A percentile compares a stretch with the other conserved stretches of the same genome.
Evolutionary conservation across 2,329 filamentous ascomycete genomes (phyloP).

Genomic region (Fusarium protoensiforme): DNA sequence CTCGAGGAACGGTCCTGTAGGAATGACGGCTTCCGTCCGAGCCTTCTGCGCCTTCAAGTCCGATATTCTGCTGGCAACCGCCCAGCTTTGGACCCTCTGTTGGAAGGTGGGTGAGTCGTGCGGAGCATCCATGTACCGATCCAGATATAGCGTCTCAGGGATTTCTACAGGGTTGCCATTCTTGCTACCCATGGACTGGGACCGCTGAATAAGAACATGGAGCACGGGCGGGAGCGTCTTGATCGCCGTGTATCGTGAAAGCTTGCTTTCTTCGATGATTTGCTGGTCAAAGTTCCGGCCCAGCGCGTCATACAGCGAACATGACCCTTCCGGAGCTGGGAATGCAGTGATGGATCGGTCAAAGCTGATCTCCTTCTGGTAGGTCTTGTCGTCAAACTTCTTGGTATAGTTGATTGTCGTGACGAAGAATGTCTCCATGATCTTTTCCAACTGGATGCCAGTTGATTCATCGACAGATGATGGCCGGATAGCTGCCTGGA

Average conservation of each 20-base stretch:
- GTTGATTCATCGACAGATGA: conserved; percentile 68
- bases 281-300: conserved; percentile 88
- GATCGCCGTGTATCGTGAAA: conserved; percentile 75
- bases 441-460: conserved; percentile 82
- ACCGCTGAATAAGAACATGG: conserved; percentile 89
- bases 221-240: conserved; percentile 83
- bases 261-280: conserved; percentile 73
- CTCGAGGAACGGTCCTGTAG: conserved; percentile 45
- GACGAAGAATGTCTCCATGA: conserved; percentile 78
- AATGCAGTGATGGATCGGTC: conserved; percentile 73
- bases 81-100: conserved; percentile 78
- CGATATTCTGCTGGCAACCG: conserved; percentile 73
- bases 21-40: conserved; percentile 40
- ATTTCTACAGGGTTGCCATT: conserved; percentile 82
- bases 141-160: conserved; percentile 85
- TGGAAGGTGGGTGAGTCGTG: conserved; percentile 70
- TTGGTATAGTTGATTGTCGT: conserved; percentile 70
- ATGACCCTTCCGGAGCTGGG: conserved; percentile 59
- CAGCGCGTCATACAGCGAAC: conserved; percentile 84
- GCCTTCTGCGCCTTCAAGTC: conserved; percentile 58
- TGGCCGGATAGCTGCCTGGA: conserved; percentile 88
- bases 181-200: conserved; percentile 78
- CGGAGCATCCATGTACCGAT: conserved; percentile 83
- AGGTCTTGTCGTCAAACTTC: conserved; percentile 58
- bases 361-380: conserved; percentile 60